Evolutionary conservation across 2,329 filamentous ascomycete species (phyloP), one percentile per base, ranked within the genome.

Genomic region (Trichothecium roseum): DNA sequence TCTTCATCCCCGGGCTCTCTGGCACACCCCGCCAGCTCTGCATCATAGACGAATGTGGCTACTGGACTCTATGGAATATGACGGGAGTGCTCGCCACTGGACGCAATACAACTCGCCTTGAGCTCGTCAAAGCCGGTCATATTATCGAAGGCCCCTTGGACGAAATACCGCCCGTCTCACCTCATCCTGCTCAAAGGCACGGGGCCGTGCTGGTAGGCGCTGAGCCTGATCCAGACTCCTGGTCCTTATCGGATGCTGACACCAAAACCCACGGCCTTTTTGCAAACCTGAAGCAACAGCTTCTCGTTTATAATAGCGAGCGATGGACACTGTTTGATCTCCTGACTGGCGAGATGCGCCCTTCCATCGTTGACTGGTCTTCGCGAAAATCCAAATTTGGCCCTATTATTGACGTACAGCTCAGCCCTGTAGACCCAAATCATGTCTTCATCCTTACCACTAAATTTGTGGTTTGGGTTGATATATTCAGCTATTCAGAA

Each of bases 41-140:
- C 13, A 62, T 86, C 18, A 62, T 87, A 14, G 79, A 87, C 46
- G 64, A 74, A 35, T 59, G 59, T 24, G 81, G 81, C 2, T 63
- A 61, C 38, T 88, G 82, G 83, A 76, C 63, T 30, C 54, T 85
- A 4, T 85, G 79, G 76, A 67, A 81, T 40, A 57, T 81, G 17
- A 44, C 46, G 10, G 61, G 58, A 36, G 61, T 49, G 41, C 48
- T 52, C 39, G 42, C 55, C 14, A 48, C 53, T 9, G 49, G 54
- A 16, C 53, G 56, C 15, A 58, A 50, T 20, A 54, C 47, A 8
- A 44, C 57, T 22, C 58, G 46, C 9, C 49, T 57, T 14, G 51
- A 50, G 7, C 48, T 59, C 24, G 48, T 37, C 14, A 53, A 55
- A 34, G 59, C 59, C 35, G 72, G 72, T 2, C 63, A 67, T 34